Evolutionary conservation across 495 filamentous ascomycete genomes (phyloP), one percentile per base, ranked within the genome.

Genomic region (Penicillium psychrofluorescens): DNA sequence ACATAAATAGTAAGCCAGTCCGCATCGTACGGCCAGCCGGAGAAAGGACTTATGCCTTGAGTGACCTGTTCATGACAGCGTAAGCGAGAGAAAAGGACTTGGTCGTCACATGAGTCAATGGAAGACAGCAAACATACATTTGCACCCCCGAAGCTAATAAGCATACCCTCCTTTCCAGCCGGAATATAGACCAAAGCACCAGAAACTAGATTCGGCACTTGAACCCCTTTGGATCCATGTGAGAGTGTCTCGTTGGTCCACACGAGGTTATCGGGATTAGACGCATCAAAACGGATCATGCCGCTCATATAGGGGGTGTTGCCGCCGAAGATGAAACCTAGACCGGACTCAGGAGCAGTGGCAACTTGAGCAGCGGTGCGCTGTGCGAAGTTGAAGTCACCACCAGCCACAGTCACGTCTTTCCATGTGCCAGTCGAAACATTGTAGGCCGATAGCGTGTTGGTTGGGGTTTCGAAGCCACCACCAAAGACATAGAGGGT

Each of bases 241-340:
- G 29, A 16, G 22, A 48, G 29, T 5, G 46, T 48, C 33, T 48
- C 46, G 15, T 48, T 48, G 4, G 46, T 48, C 46, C 46, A 48
- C 8, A 33, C 43, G 10, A 38, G 39, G 1, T 48, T 43, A 14
- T 48, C 29, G 5, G 40, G 40, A 33, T 48, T 36, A 9, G 46
- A 48, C 11, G 46, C 46, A 38, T 48, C 35, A 11, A 48, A 48
- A 6, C 46, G 40, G 14, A 50, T 41, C 47, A 50, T 50, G 36
- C 47, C 47, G 11, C 33, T 29, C 41, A 50, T 50, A 15, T 50
- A 50, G 35, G 38, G 39, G 8, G 11, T 27, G 22, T 12, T 35
- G 9, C 46, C 46, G 16, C 46, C 46, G 14, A 22, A 37, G 28
- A 49, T 38, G 14, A 49, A 49, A 6, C 46, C 40, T n/a, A 49